Percentiles rank a stretch among this genome's conserved stretches.
Evolutionary conservation across 805 yeast genomes (phyloP).

Genomic region (Candida verbasci): DNA sequence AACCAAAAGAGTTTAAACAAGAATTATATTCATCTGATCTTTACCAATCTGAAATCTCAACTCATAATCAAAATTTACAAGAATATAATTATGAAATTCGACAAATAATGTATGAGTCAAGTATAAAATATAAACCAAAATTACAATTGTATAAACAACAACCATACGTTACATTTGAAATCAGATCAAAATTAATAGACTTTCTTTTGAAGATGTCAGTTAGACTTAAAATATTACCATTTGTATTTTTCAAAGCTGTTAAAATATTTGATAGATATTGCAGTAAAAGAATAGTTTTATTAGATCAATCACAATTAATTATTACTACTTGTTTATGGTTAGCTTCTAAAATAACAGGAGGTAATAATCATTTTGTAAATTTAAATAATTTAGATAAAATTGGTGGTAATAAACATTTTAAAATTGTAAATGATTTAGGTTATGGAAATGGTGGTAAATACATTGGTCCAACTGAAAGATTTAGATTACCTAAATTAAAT

Average conservation of each 20-base stretch:
- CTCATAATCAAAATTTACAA: conserved; percentile 41
- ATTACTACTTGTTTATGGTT: conserved; percentile 93
- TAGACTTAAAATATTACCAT: conserved; percentile 61
- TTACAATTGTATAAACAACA: conserved; percentile 68
- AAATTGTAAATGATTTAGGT: conserved; percentile 35
- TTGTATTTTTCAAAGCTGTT: conserved; percentile 63
- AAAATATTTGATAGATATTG: conserved; percentile 88
- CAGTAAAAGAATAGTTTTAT: conserved; percentile 76
- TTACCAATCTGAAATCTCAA: conserved; percentile 44
- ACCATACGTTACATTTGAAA: conserved; percentile 74
- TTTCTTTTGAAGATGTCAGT: conserved; percentile 70
- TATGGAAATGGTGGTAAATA: conserved; percentile 55
- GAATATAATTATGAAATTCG: conserved; percentile 54
- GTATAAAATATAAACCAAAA: conserved; percentile 42
- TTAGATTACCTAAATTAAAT: conserved; percentile 66
- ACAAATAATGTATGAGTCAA: conserved; percentile 29
- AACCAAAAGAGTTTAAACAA: conserved; percentile 26
- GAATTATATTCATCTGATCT: conserved; percentile 48
- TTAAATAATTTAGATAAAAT: conserved; percentile 20
- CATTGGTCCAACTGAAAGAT: conserved; percentile 68
- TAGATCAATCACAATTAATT: conserved; percentile 84
- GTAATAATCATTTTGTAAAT: conserved; percentile 63
- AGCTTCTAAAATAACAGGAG: conserved; percentile 79
- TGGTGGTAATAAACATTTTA: conserved; percentile 13
- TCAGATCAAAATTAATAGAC: conserved; percentile 73